Conservation (phyloP, 495 filamentous ascomycete genomes). For the Trichoderma parareesei region DNA sequence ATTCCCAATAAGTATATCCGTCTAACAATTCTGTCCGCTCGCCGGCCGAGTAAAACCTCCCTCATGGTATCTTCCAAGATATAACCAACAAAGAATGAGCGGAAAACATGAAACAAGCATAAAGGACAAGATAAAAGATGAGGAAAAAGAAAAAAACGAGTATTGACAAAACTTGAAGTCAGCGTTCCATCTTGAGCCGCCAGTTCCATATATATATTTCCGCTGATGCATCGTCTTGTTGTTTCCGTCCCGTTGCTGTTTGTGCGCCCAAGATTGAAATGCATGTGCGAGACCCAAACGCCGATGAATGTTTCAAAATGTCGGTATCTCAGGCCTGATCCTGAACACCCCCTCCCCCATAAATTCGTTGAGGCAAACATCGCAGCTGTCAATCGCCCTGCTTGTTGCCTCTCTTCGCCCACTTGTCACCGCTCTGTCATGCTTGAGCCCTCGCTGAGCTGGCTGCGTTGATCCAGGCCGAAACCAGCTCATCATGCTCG, state of each 20-base stretch:
- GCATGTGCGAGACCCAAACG: slow-evolving; percentile 1
- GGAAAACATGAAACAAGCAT: background rate
- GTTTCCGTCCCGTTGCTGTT: background rate
- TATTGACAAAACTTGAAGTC: background rate
- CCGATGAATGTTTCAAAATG: background rate
- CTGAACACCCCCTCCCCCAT: background rate
- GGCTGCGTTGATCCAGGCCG: background rate
- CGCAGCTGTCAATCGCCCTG: background rate
- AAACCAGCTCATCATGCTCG: background rate
- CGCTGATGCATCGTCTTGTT: slow-evolving; percentile 4
- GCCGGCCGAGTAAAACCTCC: background rate
- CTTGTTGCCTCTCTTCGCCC: background rate
- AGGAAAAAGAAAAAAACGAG: no score
- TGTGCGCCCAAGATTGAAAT: background rate
- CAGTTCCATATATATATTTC: background rate
- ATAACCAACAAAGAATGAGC: background rate
- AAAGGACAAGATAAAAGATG: background rate
- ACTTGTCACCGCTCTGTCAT: background rate
- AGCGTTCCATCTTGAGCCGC: background rate
- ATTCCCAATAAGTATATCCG: background rate
- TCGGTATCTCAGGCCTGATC: background rate
- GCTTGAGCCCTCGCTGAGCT: background rate
- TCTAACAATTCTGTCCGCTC: background rate
- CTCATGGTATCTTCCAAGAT: background rate
- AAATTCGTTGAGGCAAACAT: background rate